phyloP scores from a whole-genome alignment of 2,329 filamentous ascomycete species.

The Ascochyta koolunga region DNA sequence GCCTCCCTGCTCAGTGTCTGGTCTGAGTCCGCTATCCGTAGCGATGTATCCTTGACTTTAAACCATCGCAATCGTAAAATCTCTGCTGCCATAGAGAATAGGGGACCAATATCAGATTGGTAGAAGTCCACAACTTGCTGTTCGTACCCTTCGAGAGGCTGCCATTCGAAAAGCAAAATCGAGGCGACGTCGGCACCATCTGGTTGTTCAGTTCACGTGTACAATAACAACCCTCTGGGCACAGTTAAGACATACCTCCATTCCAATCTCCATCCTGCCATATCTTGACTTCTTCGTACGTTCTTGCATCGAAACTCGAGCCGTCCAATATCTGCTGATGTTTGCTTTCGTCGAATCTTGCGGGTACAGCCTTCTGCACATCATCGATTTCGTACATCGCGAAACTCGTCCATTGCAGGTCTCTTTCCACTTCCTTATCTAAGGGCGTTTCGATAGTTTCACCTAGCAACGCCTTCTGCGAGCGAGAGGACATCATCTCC shows the following conservation, averaged over 20 bases:
- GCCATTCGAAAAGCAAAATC: slow-evolving; percentile 12
- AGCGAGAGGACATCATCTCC: slow-evolving; percentile 1
- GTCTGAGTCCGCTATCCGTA: background rate
- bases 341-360: slow-evolving; percentile 1
- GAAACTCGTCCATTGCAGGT: slow-evolving; percentile 2
- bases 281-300: slow-evolving; percentile 12
- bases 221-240: too few species aligned
- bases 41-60: slow-evolving; percentile 5
- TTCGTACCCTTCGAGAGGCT: background rate
- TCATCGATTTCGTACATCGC: slow-evolving; percentile 7
- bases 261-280: slow-evolving; percentile 15
- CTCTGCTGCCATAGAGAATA: slow-evolving; percentile 5
- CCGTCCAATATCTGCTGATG: background rate
- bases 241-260: slow-evolving; percentile 2
- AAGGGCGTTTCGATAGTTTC: slow-evolving; percentile 1
- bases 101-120: background rate
- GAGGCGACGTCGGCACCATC: slow-evolving; percentile 5
- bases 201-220: background rate
- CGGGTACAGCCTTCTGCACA: background rate
- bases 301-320: slow-evolving; percentile 7
- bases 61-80: slow-evolving; percentile 10
- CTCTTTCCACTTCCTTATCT: slow-evolving; percentile 3
- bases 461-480: slow-evolving; percentile 5
- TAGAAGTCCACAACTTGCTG: slow-evolving; percentile 10
- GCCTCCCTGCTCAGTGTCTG: background rate